phyloP scores from a whole-genome alignment of 345 rosid species.

The Clausena lansium region DNA sequence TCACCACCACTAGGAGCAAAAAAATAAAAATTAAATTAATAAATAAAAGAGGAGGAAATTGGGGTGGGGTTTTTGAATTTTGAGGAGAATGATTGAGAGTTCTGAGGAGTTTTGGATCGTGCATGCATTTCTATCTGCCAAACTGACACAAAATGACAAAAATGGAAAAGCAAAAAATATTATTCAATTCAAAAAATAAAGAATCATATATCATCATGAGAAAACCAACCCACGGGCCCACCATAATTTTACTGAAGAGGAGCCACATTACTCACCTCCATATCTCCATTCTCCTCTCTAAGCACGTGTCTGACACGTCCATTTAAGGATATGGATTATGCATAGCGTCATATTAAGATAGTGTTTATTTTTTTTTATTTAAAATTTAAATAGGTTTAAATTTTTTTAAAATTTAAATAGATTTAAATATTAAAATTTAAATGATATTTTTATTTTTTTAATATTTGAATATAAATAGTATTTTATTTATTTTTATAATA shows the following conservation, averaged over 20 bases:
- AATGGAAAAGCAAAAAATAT: background rate
- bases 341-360: too few species aligned
- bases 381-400: too few species aligned
- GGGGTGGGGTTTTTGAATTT: background rate
- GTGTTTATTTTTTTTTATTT: too few species aligned
- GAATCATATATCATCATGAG: background rate
- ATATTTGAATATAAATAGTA: too few species aligned
- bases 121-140: slow-evolving; percentile 7
- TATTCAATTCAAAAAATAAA: background rate
- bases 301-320: background rate
- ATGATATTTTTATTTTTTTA: too few species aligned
- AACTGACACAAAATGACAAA: background rate
- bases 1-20: too few species aligned
- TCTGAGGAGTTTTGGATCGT: background rate
- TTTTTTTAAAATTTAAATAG: too few species aligned
- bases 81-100: slow-evolving; percentile 1
- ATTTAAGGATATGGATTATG: background rate
- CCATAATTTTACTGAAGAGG: background rate
- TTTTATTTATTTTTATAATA: too few species aligned
- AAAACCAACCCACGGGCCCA: background rate
- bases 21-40: background rate
- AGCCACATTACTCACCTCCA: background rate
- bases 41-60: background rate
- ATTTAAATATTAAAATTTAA: too few species aligned
- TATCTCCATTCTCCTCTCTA: background rate